Evolutionary conservation across 257 asterid species (phyloP), one percentile per base, ranked within the genome.

Genomic region (Lavandula angustifolia): DNA sequence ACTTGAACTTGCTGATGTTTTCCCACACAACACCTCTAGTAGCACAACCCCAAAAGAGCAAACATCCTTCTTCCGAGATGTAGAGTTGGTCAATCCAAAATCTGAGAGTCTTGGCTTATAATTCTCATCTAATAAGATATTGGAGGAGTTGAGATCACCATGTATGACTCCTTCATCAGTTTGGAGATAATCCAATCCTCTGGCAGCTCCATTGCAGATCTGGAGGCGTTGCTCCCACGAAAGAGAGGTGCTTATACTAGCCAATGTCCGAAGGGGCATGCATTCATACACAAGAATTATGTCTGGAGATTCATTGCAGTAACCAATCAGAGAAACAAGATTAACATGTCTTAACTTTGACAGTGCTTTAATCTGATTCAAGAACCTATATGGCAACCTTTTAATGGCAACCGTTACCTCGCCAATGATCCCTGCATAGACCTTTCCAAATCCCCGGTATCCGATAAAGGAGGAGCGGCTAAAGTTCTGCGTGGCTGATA

Each of bases 221-320:
- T 32, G 7, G 67, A 44, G 67, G 67, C 48, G 68, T 9, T 44
- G 44, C 33, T 31, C 44, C 56, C 67, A 62, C 8, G 67, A 8
- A 38, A 62, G 67, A 3, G 41, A 4, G 3, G 22, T 7, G n/a
- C 9, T 31, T 13, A 13, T 13, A 3, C 4, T 11, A 13, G 33
- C 46, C 13, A 62, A 14, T 14, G 46, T 31, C 9, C 56, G 16
- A 42, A 11, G 44, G 14, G 56, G 33, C 44, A 62, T 46, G 33
- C 3, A 7, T 13, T 61, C 67, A 46, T 61, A 61, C 22, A 61
- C 67, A 46, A 61, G 67, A 18, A 46, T 5, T 44, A 14, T 46
- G 40, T 46, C 43, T 32, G 1, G 6, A 37, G 50, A 16, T 12
- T 38, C 51, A 58, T 16, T 38, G 64, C 64, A 58, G 6, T 58